Conservation (phyloP, 306 rosid species). For the Dryas drummondii region DNA sequence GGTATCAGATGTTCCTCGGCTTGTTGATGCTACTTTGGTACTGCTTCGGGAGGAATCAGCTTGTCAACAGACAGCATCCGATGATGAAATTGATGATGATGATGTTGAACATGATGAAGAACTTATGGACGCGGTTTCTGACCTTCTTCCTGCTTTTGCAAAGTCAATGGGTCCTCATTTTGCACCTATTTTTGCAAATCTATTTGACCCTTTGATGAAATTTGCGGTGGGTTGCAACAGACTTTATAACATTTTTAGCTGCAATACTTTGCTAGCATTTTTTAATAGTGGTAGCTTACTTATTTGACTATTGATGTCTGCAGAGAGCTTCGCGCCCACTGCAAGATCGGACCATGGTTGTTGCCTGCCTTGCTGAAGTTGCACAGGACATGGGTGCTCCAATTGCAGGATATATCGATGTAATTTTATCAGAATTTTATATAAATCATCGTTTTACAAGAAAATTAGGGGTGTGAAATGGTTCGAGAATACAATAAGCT, state of each 20-base stretch:
- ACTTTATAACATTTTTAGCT: conserved; percentile 7
- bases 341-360: conserved; percentile 97
- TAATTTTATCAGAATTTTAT: conserved; percentile 34
- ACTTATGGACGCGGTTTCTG: conserved; percentile 97
- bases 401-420: conserved; percentile 80
- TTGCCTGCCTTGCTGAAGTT: conserved; percentile 99
- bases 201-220: conserved; percentile 88
- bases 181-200: conserved; percentile 78
- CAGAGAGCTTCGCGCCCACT: conserved; percentile 90
- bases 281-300: not conserved
- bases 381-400: conserved; percentile 99
- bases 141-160: conserved; percentile 94
- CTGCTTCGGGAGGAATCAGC: conserved; percentile 83
- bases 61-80: conserved; percentile 81
- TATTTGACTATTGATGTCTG: conserved; percentile 36
- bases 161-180: conserved; percentile 94
- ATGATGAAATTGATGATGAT: conserved; percentile 80
- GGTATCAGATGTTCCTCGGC: conserved; percentile 57
- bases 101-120: conserved; percentile 81
- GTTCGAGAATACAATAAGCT: conserved; percentile 14
- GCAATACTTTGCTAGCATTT: conserved; percentile 12
- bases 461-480: not conserved
- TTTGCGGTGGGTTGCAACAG: conserved; percentile 63
- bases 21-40: conserved; percentile 74
- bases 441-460: not conserved